phyloP scores from a whole-genome alignment of 345 rosid species.

The Lumnitzera racemosa region DNA sequence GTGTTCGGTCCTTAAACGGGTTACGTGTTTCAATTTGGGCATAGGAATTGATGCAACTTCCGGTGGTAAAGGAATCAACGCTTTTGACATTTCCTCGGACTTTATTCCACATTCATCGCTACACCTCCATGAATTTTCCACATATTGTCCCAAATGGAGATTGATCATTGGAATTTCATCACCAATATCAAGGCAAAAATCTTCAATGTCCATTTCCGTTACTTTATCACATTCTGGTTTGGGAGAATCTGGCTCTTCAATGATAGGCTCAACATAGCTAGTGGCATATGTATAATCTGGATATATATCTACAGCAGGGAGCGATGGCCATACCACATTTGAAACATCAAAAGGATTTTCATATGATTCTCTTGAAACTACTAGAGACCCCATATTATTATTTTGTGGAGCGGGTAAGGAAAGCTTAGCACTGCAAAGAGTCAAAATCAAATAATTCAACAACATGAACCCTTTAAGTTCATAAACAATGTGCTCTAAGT shows the following conservation, averaged over 20 bases:
- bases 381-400: no score
- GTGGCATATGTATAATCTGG: conserved; percentile 1
- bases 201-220: conserved; percentile 32
- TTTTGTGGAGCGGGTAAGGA: conserved; percentile 27
- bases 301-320: conserved; percentile 10
- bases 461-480: no score
- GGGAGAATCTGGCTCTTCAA: conserved; percentile 60
- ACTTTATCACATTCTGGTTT: conserved; percentile 7
- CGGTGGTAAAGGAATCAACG: conserved; percentile 33
- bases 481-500: no score
- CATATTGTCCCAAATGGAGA: conserved; percentile 26
- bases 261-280: conserved; percentile 29
- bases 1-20: conserved; percentile 51
- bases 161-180: conserved; percentile 39
- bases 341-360: no score
- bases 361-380: no score
- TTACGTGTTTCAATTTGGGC: conserved; percentile 25
- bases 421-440: conserved; percentile 31
- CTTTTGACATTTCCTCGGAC: conserved; percentile 29
- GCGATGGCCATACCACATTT: conserved; percentile 6
- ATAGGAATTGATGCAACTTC: conserved; percentile 40
- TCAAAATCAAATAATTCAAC: not conserved
- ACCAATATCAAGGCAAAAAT: conserved; percentile 12
- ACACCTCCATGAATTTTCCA: conserved; percentile 17
- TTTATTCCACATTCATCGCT: conserved; percentile 16